These are phyloP conservation scores for Aspergillus hortae DNA, from an alignment of 2,329 filamentous ascomycete species.

Conservation along the genomic window DNA sequence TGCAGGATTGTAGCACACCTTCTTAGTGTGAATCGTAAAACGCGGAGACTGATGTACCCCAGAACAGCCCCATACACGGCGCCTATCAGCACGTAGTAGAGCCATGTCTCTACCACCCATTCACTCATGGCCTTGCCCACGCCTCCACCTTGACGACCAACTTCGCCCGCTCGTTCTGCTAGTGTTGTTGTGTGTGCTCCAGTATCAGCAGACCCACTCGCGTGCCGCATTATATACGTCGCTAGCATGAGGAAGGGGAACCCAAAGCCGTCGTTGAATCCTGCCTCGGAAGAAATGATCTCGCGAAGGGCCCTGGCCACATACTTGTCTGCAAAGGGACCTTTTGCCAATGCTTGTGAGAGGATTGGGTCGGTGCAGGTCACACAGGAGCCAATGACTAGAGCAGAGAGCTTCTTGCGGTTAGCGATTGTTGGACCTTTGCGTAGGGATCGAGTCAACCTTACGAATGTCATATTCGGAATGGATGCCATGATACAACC, in stretches of 20 bases:
- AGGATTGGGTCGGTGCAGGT: constrained; percentile 4
- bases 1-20: neutral
- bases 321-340: constrained; percentile 3
- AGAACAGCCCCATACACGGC: constrained; percentile 1
- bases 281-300: constrained; percentile 4
- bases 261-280: constrained; percentile 4
- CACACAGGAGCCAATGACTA: constrained; percentile 3
- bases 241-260: constrained; percentile 6
- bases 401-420: neutral
- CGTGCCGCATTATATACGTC: constrained; percentile 3
- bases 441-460: neutral
- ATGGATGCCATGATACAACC: constrained; percentile 2
- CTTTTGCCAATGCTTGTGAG: constrained; percentile 4
- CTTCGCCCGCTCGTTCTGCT: neutral
- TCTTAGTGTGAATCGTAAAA: neutral
- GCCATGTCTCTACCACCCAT: constrained; percentile 4
- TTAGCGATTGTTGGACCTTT: neutral
- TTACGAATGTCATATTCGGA: constrained; percentile 1
- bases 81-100: constrained; percentile 4
- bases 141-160: constrained; percentile 3
- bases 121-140: neutral
- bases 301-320: constrained; percentile 4
- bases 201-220: neutral
- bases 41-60: neutral
- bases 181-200: neutral